These are phyloP conservation scores for Hymenoscyphus scutula DNA, from an alignment of 2,329 filamentous ascomycete species.

Conservation along the genomic window DNA sequence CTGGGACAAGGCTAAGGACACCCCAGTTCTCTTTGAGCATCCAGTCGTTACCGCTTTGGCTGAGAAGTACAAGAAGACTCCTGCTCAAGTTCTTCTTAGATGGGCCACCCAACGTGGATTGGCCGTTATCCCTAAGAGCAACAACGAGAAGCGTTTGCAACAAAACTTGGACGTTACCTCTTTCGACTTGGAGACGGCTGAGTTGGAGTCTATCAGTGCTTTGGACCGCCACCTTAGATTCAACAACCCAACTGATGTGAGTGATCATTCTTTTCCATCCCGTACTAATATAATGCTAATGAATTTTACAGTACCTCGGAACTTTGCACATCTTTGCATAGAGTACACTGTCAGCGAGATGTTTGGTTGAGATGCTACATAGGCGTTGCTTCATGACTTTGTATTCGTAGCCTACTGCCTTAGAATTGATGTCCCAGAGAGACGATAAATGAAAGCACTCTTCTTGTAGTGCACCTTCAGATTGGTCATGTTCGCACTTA, in stretches of 20 bases:
- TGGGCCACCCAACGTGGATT: constrained; percentile 84
- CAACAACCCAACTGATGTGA: constrained; percentile 72
- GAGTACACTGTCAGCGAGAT: constrained; percentile 13
- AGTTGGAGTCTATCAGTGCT: constrained; percentile 63
- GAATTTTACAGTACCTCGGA: constrained; percentile 42
- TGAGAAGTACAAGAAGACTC: constrained; percentile 66
- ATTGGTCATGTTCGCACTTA: not conserved
- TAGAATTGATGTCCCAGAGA: not conserved
- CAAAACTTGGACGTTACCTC: constrained; percentile 66
- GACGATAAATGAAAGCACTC: not conserved
- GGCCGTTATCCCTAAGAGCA: constrained; percentile 80
- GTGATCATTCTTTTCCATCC: constrained; percentile 35
- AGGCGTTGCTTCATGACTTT: not conserved
- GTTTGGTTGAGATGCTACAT: constrained; percentile 5
- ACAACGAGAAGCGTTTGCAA: constrained; percentile 52
- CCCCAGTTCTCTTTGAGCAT: constrained; percentile 70
- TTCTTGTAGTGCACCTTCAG: not conserved
- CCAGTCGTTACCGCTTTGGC: constrained; percentile 63
- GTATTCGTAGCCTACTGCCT: not conserved
- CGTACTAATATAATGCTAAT: constrained; percentile 7
- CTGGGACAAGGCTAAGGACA: constrained; percentile 64
- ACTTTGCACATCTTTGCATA: constrained; percentile 53
- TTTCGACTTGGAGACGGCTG: constrained; percentile 64
- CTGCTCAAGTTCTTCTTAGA: constrained; percentile 78
- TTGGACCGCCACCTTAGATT: constrained; percentile 69